phyloP scores from a whole-genome alignment of 352 stramenopile species.

The Phytopythium delawarense region DNA sequence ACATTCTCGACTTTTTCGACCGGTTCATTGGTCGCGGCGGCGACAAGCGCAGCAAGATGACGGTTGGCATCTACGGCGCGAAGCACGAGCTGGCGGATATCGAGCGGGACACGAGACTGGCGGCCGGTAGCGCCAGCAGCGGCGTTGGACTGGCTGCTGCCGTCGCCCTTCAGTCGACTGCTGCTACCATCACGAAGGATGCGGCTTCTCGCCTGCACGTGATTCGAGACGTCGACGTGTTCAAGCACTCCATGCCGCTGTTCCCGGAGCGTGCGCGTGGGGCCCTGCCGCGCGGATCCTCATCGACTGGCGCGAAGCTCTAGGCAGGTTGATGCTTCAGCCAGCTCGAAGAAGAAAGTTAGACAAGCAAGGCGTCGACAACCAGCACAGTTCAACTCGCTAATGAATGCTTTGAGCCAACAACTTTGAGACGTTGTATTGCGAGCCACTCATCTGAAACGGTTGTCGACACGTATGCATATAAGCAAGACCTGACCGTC shows the following conservation, averaged over 20 bases:
- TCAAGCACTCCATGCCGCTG: slow-evolving; percentile 64
- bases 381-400: background rate
- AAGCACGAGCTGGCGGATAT: slow-evolving; percentile 42
- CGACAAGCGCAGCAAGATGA: slow-evolving; percentile 44
- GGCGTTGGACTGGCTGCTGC: slow-evolving; percentile 23
- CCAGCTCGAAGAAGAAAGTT: background rate
- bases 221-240: slow-evolving; percentile 47
- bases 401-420: too few species aligned
- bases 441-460: too few species aligned
- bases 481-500: too few species aligned
- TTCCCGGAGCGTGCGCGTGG: slow-evolving; percentile 49
- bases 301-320: slow-evolving; percentile 11
- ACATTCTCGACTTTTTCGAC: slow-evolving; percentile 66
- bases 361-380: background rate
- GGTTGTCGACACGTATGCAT: too few species aligned
- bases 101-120: background rate
- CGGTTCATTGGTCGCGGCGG: slow-evolving; percentile 32
- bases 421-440: too few species aligned
- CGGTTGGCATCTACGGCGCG: slow-evolving; percentile 44
- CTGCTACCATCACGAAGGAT: background rate
- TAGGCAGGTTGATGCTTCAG: background rate
- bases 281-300: background rate
- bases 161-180: slow-evolving; percentile 30
- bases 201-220: slow-evolving; percentile 12
- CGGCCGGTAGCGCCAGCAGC: background rate